Evolutionary conservation across 2,329 filamentous ascomycete genomes (phyloP), one percentile per base, ranked within the genome.

Genomic region (Dactylonectria macrodidyma): DNA sequence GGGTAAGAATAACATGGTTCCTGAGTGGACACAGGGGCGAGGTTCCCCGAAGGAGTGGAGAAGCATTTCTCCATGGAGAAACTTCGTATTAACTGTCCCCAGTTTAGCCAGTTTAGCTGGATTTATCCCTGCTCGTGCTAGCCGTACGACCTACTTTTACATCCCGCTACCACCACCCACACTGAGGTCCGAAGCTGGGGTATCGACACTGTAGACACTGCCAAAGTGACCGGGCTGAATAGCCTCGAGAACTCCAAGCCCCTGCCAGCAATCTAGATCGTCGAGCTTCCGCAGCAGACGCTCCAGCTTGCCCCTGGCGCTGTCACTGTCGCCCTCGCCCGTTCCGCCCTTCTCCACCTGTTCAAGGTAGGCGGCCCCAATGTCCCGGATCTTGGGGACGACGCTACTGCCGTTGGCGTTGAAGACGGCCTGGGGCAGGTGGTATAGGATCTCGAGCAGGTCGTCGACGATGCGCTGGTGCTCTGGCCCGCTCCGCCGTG

Each of bases 351-450:
- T 60, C 30, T 73, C 70, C n/a, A 74, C 66, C 46, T 78, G 75
- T 19, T 79, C 76, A 2, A 81, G 67, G 30, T 81, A 79, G 0
- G 78, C 80, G 5, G 77, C 76, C 1, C 79, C 80, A 57, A 81
- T 78, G 56, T 81, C 81, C 22, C 81, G 71, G 30, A 81, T 75
- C 67, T 82, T 82, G n/a, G 79, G 76, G n/a, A 81, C 76, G 0
- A 80, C 48, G 44, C 77, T 78, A 16, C 73, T 72, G 1, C 79
- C 79, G 57, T 80, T 80, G 5, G 78, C 77, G 62, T 81, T 76
- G 12, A 81, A 76, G 0, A 79, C 76, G 6, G 78, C 72, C 6
- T 73, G 71, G 11, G 79, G 78, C 11, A 81, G 75, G 26, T 81
- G 79, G 34, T 80, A 76, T 1, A 82, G 50, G 0, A 81, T 79